A percentile compares a stretch with the other conserved stretches of the same genome.
These are phyloP conservation scores for Fusarium torulosum DNA, from an alignment of 2,329 filamentous ascomycete species.

Conservation along the genomic window DNA sequence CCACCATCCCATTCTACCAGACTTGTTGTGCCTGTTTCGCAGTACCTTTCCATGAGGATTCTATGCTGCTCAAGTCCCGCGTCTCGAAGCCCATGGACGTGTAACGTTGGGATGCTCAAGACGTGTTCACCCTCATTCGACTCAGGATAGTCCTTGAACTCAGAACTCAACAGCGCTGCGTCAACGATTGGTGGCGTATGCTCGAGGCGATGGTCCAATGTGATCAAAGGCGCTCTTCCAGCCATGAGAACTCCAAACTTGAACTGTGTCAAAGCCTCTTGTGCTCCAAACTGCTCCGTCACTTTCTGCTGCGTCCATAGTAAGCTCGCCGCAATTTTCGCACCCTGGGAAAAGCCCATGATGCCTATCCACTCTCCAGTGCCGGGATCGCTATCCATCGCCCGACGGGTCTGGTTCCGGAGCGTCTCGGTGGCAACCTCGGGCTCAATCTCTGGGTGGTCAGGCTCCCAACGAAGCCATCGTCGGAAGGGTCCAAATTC, in stretches of 20 bases:
- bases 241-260: conserved; percentile 55
- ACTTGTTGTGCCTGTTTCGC: conserved; percentile 63
- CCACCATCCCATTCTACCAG: conserved; percentile 80
- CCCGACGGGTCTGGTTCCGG: conserved; percentile 54
- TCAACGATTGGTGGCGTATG: conserved; percentile 62
- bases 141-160: conserved; percentile 58
- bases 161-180: conserved; percentile 40
- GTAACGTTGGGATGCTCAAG: conserved; percentile 52
- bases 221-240: conserved; percentile 51
- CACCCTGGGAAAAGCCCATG: conserved; percentile 76
- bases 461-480: conserved; percentile 72
- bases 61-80: conserved; percentile 66
- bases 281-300: conserved; percentile 52
- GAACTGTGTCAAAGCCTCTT: conserved; percentile 46
- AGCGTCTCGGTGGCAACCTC: conserved; percentile 56
- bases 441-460: conserved; percentile 67
- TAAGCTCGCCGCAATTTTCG: conserved; percentile 70
- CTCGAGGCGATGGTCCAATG: conserved; percentile 57
- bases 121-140: conserved; percentile 58
- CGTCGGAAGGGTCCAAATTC: conserved; percentile 74
- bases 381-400: conserved; percentile 67
- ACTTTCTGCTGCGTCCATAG: conserved; percentile 72
- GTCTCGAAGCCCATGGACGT: conserved; percentile 67
- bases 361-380: conserved; percentile 70
- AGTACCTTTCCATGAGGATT: conserved; percentile 69